Percentiles rank a stretch among this genome's conserved stretches.
These are phyloP conservation scores for Cercis canadensis DNA, from an alignment of 306 rosid species.

Conservation along the genomic window DNA sequence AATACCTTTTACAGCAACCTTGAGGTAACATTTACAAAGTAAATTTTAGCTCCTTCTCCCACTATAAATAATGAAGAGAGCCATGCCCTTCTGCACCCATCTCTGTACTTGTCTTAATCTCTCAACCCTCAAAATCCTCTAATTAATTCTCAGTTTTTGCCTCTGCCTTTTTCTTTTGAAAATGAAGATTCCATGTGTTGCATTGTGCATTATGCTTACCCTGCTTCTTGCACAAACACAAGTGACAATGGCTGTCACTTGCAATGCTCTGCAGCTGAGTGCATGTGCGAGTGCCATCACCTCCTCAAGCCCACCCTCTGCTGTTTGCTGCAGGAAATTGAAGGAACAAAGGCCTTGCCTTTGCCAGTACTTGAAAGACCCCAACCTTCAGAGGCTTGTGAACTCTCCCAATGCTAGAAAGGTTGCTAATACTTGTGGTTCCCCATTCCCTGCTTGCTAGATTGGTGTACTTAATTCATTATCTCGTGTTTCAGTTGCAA, in stretches of 20 bases:
- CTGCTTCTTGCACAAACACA: slow-evolving; percentile 22
- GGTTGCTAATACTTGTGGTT: slow-evolving; percentile 53
- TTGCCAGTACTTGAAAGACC: slow-evolving; percentile 60
- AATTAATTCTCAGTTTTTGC: too few relatives aligned
- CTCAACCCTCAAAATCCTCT: not conserved
- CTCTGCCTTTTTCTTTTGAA: not conserved
- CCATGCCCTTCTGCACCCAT: slow-evolving; percentile 11
- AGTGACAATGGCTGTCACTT: slow-evolving; percentile 45
- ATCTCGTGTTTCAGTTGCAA: not conserved
- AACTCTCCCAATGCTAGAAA: slow-evolving; percentile 64
- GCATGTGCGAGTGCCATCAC: slow-evolving; percentile 54
- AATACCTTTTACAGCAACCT: slow-evolving; percentile 2
- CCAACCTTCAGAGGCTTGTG: slow-evolving; percentile 57
- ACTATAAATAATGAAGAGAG: slow-evolving; percentile 44
- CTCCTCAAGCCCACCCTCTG: slow-evolving; percentile 42
- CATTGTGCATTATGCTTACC: slow-evolving; percentile 32
- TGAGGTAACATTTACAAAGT: not conserved
- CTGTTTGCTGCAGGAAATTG: slow-evolving; percentile 52
- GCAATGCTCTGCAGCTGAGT: slow-evolving; percentile 53
- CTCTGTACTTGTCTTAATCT: not conserved
- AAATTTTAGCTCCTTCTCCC: not conserved
- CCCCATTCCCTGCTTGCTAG: slow-evolving; percentile 57
- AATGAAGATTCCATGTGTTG: slow-evolving; percentile 41
- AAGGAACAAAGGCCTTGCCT: slow-evolving; percentile 67
- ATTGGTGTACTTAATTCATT: not conserved